A percentile compares a stretch with the other conserved stretches of the same genome.
Evolutionary conservation across 148 eudicot genomes (phyloP).

Genomic region (Simmondsia chinensis): DNA sequence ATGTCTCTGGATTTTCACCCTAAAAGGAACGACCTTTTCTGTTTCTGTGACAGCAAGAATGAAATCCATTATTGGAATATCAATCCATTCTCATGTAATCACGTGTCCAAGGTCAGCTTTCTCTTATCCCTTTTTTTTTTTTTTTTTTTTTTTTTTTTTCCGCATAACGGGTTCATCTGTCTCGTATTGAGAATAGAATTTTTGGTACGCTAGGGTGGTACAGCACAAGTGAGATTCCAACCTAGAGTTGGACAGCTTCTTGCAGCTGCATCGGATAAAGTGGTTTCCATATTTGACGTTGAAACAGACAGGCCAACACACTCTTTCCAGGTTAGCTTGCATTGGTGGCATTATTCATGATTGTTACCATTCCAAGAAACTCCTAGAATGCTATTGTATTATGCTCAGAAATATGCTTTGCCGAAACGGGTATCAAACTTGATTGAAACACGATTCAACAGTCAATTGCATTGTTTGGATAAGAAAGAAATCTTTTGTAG

Average conservation of each 20-base stretch:
- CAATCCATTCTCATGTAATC: slow-evolving; percentile 60
- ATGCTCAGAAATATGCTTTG: too few relatives aligned
- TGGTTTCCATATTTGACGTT: slow-evolving; percentile 76
- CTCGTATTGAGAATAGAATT: background rate
- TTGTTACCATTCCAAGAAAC: too few relatives aligned
- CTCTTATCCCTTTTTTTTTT: background rate
- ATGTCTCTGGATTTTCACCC: slow-evolving; percentile 98
- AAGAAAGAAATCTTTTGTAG: too few relatives aligned
- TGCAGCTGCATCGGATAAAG: slow-evolving; percentile 87
- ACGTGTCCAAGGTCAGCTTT: slow-evolving; percentile 58
- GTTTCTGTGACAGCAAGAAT: slow-evolving; percentile 79
- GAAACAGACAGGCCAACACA: slow-evolving; percentile 68
- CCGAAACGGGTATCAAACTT: too few relatives aligned
- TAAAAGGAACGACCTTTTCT: slow-evolving; percentile 74
- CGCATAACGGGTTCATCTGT: too few relatives aligned
- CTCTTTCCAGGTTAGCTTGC: slow-evolving; percentile 61
- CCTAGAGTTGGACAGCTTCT: slow-evolving; percentile 71
- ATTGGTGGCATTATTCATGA: background rate
- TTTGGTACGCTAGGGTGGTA: slow-evolving; percentile 56
- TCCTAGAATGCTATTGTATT: too few relatives aligned
- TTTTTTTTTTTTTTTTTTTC: background rate
- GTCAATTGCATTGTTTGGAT: too few relatives aligned
- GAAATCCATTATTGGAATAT: slow-evolving; percentile 81
- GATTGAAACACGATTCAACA: too few relatives aligned
- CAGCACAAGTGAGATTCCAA: slow-evolving; percentile 87